These are phyloP conservation scores for Ciborinia camelliae DNA, from an alignment of 2,329 filamentous ascomycete species.

Conservation along the genomic window DNA sequence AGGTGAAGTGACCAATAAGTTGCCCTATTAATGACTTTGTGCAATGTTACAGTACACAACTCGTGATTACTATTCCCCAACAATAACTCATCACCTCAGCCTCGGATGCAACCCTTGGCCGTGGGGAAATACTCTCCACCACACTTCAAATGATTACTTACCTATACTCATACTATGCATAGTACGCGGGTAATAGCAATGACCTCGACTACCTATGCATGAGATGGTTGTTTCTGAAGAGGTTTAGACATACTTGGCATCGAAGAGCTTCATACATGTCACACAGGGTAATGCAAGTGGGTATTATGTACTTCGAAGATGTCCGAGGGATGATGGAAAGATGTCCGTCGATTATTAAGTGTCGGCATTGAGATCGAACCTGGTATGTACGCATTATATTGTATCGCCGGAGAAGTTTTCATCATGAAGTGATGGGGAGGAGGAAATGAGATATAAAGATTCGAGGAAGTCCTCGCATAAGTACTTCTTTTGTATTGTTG, in stretches of 20 bases:
- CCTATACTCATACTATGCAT: too few relatives aligned
- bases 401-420: neutral
- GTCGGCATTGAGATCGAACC: neutral
- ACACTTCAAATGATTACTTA: slow-evolving; percentile 4
- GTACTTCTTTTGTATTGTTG: neutral
- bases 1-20: too few relatives aligned
- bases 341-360: neutral
- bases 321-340: neutral
- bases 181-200: neutral
- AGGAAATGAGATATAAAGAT: neutral
- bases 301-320: neutral
- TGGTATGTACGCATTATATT: too few relatives aligned
- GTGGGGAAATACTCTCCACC: neutral
- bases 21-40: too few relatives aligned
- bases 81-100: slow-evolving; percentile 7
- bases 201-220: neutral
- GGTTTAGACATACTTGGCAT: neutral
- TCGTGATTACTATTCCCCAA: slow-evolving; percentile 7
- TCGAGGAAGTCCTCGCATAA: too few relatives aligned
- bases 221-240: neutral
- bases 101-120: neutral
- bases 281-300: neutral
- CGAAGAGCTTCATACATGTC: neutral
- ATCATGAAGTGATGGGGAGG: neutral
- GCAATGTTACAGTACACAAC: too few relatives aligned